A percentile compares a stretch with the other conserved stretches of the same genome.
phyloP scores from a whole-genome alignment of 2,329 filamentous ascomycete species.

The Fusarium guadeloupense region DNA sequence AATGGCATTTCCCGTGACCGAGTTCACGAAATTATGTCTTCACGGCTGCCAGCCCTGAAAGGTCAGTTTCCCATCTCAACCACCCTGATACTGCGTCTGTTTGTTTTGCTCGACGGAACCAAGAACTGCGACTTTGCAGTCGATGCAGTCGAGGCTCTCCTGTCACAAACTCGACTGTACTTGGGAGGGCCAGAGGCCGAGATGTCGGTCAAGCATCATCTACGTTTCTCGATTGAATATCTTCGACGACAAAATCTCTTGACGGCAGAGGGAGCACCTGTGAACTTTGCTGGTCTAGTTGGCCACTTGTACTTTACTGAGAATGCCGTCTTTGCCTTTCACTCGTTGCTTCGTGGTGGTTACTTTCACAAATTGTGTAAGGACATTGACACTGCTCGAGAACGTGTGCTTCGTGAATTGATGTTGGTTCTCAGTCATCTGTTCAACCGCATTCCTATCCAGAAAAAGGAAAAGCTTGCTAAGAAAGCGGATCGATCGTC shows the following conservation, averaged over 20 bases:
- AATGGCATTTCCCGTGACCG: slow-evolving; percentile 69
- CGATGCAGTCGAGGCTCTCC: slow-evolving; percentile 69
- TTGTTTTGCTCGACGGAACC: slow-evolving; percentile 73
- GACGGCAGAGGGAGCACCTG: slow-evolving; percentile 65
- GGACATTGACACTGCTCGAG: slow-evolving; percentile 60
- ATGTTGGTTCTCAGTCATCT: slow-evolving; percentile 76
- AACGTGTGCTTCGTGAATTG: slow-evolving; percentile 64
- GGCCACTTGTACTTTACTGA: slow-evolving; percentile 81
- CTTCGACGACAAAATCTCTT: slow-evolving; percentile 74
- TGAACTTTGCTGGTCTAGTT: slow-evolving; percentile 77
- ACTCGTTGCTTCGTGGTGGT: slow-evolving; percentile 74
- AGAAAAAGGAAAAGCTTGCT: slow-evolving; percentile 56
- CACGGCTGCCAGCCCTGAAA: slow-evolving; percentile 75
- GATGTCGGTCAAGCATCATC: slow-evolving; percentile 76
- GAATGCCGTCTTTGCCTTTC: slow-evolving; percentile 79
- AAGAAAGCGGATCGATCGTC: slow-evolving; percentile 64
- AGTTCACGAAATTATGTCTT: slow-evolving; percentile 75
- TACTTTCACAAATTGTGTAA: slow-evolving; percentile 73
- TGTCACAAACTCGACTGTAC: slow-evolving; percentile 75
- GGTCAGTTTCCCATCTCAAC: slow-evolving; percentile 84
- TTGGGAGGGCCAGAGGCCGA: slow-evolving; percentile 74
- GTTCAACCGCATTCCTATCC: slow-evolving; percentile 68
- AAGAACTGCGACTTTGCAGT: slow-evolving; percentile 69
- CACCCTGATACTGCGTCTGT: slow-evolving; percentile 73
- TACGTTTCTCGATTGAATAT: slow-evolving; percentile 85